A percentile compares a stretch with the other conserved stretches of the same genome.
These are phyloP conservation scores for Boletus speciosus DNA, from an alignment of 768 basidiomycete genomes.

Conservation along the genomic window DNA sequence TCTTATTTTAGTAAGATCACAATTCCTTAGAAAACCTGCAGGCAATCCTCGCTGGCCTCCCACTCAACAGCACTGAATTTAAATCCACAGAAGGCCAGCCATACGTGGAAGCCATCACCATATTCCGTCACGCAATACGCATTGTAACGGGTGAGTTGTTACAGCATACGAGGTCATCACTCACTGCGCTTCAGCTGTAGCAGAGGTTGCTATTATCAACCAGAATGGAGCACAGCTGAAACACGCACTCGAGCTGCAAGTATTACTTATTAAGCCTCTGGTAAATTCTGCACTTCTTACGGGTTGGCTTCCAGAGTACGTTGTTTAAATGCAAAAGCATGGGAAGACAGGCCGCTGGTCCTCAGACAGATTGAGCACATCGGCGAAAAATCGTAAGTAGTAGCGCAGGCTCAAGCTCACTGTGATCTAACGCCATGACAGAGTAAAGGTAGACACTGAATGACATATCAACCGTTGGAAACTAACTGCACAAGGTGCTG, in stretches of 20 bases:
- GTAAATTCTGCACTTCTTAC: slow-evolving; percentile 1
- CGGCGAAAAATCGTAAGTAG: slow-evolving; percentile 83
- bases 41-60: slow-evolving; percentile 71
- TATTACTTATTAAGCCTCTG: neutral
- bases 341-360: slow-evolving; percentile 86
- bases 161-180: neutral
- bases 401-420: neutral
- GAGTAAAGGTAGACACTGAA: slow-evolving; percentile 23
- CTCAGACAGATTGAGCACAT: slow-evolving; percentile 87
- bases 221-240: slow-evolving; percentile 65
- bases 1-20: neutral
- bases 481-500: slow-evolving; percentile 52
- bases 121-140: slow-evolving; percentile 75
- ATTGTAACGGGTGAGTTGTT: slow-evolving; percentile 63
- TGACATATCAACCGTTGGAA: neutral
- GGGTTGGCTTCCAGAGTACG: slow-evolving; percentile 50
- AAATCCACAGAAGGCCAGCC: slow-evolving; percentile 70
- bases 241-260: slow-evolving; percentile 72
- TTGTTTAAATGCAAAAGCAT: slow-evolving; percentile 77
- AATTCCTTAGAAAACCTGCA: slow-evolving; percentile 29
- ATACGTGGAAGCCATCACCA: slow-evolving; percentile 59
- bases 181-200: slow-evolving; percentile 51
- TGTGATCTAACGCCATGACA: slow-evolving; percentile 6
- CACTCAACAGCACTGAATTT: slow-evolving; percentile 65
- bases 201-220: slow-evolving; percentile 70